Conservation (phyloP, 768 basidiomycete genomes). For the Tylopilus intermedius region DNA sequence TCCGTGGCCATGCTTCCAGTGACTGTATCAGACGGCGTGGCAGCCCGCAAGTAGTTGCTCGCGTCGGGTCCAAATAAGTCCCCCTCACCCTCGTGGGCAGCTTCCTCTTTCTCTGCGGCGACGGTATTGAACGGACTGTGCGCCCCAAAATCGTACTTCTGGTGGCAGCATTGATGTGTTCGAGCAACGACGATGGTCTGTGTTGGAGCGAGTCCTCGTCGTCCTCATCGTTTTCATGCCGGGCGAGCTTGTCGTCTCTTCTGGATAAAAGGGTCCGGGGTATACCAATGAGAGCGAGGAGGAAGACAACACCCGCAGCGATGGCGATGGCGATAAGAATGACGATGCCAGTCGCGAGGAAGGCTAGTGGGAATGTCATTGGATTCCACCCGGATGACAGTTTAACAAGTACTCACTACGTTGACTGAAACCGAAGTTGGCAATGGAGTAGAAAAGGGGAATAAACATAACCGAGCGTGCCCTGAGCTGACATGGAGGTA, state of each 20-base stretch:
- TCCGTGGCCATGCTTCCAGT: constrained; percentile 57
- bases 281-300: constrained; percentile 79
- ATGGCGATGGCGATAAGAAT: constrained; percentile 98
- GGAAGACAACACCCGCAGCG: constrained; percentile 87
- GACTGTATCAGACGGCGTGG: constrained; percentile 74
- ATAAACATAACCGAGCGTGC: constrained; percentile 64
- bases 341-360: constrained; percentile 87
- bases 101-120: constrained; percentile 53
- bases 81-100: constrained; percentile 34
- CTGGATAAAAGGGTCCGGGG: constrained; percentile 86
- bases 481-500: constrained; percentile 57
- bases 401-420: constrained; percentile 46
- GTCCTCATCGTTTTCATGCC: constrained; percentile 64
- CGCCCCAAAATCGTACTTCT: constrained; percentile 70
- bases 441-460: constrained; percentile 78
- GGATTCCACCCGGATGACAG: not conserved
- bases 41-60: constrained; percentile 72
- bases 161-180: constrained; percentile 88
- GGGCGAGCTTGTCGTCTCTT: constrained; percentile 65
- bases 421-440: constrained; percentile 69
- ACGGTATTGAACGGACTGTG: constrained; percentile 34
- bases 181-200: constrained; percentile 81
- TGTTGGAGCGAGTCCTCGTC: constrained; percentile 75
- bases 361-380: constrained; percentile 43
- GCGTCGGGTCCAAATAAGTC: constrained; percentile 69